Evolutionary conservation across 495 filamentous ascomycete species (phyloP).

Genomic region (Talaromyces thailandensis): DNA sequence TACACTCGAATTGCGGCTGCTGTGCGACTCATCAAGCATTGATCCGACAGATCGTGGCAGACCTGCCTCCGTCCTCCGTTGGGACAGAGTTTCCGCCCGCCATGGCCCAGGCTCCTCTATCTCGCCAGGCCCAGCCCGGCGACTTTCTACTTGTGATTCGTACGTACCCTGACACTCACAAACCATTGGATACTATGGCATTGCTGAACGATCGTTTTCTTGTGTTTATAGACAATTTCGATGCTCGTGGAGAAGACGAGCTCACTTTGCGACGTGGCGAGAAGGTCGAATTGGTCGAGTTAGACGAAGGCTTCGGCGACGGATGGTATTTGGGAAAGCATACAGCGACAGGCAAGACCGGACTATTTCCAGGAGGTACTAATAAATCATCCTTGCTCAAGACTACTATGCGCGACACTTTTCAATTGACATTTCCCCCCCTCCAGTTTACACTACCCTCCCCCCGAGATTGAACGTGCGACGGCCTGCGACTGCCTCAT

Average conservation of each 20-base stretch:
- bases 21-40: not conserved
- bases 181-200: not conserved
- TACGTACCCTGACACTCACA: constrained; percentile 39
- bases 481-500: constrained; percentile 3
- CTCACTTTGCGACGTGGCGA: constrained; percentile 81
- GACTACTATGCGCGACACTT: constrained; percentile 4
- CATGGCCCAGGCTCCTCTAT: constrained; percentile 32
- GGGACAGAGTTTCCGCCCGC: constrained; percentile 2
- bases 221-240: constrained; percentile 60
- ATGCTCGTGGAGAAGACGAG: constrained; percentile 84
- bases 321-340: constrained; percentile 95
- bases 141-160: constrained; percentile 69
- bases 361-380: constrained; percentile 83
- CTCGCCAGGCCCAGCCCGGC: constrained; percentile 46
- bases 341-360: constrained; percentile 60
- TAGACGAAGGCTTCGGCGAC: constrained; percentile 96
- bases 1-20: not conserved
- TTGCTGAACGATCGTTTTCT: constrained; percentile 5
- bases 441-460: constrained; percentile 26
- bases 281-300: constrained; percentile 82
- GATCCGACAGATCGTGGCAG: not conserved
- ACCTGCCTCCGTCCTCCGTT: not conserved
- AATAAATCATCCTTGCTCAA: constrained; percentile 10
- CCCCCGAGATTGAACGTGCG: constrained; percentile 13
- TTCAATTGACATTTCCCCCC: not conserved